These are phyloP conservation scores for Chimonanthus salicifolius DNA, from an alignment of 164 flowering plant genomes.

Conservation along the genomic window DNA sequence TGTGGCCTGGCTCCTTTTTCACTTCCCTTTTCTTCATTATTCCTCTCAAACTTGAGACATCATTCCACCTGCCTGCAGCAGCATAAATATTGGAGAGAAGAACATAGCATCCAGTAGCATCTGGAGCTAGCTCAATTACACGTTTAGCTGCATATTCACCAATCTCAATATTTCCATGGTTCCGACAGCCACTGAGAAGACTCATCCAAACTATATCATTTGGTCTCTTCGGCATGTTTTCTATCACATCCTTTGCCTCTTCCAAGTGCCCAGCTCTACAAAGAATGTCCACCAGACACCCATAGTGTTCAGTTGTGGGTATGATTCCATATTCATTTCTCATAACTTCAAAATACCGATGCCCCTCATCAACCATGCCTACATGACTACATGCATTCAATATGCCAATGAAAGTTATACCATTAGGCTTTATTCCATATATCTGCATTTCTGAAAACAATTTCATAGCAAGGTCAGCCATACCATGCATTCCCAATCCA, in stretches of 20 bases:
- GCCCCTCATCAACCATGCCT: slow-evolving; percentile 13
- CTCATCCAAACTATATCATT: slow-evolving; percentile 18
- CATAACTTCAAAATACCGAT: slow-evolving; percentile 11
- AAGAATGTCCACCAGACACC: slow-evolving; percentile 19
- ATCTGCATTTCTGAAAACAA: slow-evolving; percentile 12
- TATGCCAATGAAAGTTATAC: slow-evolving; percentile 18
- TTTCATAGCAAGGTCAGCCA: slow-evolving; percentile 9
- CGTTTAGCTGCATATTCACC: slow-evolving; percentile 17
- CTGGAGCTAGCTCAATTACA: slow-evolving; percentile 14
- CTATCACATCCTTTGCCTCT: slow-evolving; percentile 18
- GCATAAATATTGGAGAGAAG: slow-evolving; percentile 24
- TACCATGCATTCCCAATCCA: slow-evolving; percentile 20
- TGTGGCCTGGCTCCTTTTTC: slow-evolving; percentile 20
- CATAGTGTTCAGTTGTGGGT: slow-evolving; percentile 20
- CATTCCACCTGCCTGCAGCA: slow-evolving; percentile 10
- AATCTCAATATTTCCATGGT: slow-evolving; percentile 12
- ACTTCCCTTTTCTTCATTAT: slow-evolving; percentile 13
- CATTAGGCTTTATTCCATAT: slow-evolving; percentile 12
- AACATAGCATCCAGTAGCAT: slow-evolving; percentile 13
- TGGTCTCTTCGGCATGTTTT: slow-evolving; percentile 15
- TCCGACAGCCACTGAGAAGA: slow-evolving; percentile 15
- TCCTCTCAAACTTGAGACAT: slow-evolving; percentile 14
- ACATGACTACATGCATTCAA: slow-evolving; percentile 20
- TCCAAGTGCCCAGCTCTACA: slow-evolving; percentile 19
- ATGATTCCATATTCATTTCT: slow-evolving; percentile 9